Evolutionary conservation across 2,329 filamentous ascomycete species (phyloP).

Genomic region (Sarocladium oryzae): DNA sequence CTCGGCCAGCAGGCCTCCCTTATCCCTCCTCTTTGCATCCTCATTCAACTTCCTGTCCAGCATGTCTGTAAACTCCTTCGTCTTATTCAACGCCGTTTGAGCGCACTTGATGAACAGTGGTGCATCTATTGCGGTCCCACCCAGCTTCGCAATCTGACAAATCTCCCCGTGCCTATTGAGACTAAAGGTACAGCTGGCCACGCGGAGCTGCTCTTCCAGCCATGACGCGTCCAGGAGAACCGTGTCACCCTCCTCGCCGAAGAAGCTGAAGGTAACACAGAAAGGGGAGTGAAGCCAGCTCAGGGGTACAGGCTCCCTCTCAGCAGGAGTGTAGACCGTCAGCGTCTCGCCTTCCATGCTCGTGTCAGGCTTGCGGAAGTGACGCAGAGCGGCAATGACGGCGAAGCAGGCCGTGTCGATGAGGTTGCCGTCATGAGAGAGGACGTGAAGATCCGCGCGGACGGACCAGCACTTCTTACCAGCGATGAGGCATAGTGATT

Average conservation of each 20-base stretch:
- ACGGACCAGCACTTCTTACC: constrained; percentile 88
- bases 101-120: constrained; percentile 71
- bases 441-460: constrained; percentile 83
- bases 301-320: constrained; percentile 84
- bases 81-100: constrained; percentile 67
- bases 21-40: constrained; percentile 71
- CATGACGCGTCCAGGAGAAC: constrained; percentile 66
- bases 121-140: constrained; percentile 76
- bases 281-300: constrained; percentile 90
- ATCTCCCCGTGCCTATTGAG: constrained; percentile 87
- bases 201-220: constrained; percentile 69
- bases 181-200: constrained; percentile 71
- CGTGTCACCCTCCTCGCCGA: constrained; percentile 59
- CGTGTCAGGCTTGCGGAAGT: constrained; percentile 88
- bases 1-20: constrained; percentile 73
- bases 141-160: constrained; percentile 85
- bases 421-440: constrained; percentile 86
- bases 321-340: constrained; percentile 75
- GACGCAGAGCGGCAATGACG: constrained; percentile 78
- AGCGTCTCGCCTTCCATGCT: constrained; percentile 78
- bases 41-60: constrained; percentile 68
- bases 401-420: constrained; percentile 82
- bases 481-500: constrained; percentile 89
- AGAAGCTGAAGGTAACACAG: constrained; percentile 86
- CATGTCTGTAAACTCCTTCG: constrained; percentile 69